Evolutionary conservation across 2,329 filamentous ascomycete species (phyloP).

Genomic region (Ophiostoma tasmaniense): DNA sequence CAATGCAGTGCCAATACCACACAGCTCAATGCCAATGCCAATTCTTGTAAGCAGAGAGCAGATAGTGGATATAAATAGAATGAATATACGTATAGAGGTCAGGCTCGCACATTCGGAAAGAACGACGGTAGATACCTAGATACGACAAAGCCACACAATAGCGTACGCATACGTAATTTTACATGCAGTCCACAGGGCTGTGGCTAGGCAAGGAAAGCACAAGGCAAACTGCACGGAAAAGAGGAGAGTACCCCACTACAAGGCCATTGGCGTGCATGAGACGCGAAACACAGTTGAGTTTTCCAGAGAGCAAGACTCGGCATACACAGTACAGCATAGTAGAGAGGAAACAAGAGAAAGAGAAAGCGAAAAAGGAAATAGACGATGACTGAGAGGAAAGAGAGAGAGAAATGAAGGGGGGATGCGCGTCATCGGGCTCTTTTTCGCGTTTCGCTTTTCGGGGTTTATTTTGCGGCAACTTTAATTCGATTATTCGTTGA

Average conservation of each 20-base stretch:
- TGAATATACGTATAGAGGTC: not conserved
- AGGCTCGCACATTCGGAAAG: not conserved
- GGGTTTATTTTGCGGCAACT: not conserved
- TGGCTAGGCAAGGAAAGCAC: not conserved
- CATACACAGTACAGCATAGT: not conserved
- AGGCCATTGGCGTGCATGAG: not conserved
- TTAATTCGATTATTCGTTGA: not conserved
- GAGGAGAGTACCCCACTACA: not conserved
- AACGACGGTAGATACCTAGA: not conserved
- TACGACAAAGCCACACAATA: not conserved
- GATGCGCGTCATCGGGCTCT: not conserved
- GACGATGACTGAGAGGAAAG: not conserved
- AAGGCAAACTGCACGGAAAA: conserved; percentile 4
- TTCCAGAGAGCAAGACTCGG: not conserved
- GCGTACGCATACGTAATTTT: conserved; percentile 1
- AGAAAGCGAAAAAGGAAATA: not conserved
- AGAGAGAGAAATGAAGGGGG: not conserved
- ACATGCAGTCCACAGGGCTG: conserved; percentile 6
- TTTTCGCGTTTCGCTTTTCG: not conserved
- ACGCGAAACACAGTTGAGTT: not conserved
- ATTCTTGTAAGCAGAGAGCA: too few species aligned
- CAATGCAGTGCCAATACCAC: too few species aligned
- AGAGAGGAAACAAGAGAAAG: too few species aligned
- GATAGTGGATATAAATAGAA: not conserved
- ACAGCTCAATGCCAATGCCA: too few species aligned